Percentiles rank a stretch among this genome's conserved stretches.
Conservation (phyloP, 2,329 filamentous ascomycete genomes). For the Aspergillus pseudonomiae region DNA sequence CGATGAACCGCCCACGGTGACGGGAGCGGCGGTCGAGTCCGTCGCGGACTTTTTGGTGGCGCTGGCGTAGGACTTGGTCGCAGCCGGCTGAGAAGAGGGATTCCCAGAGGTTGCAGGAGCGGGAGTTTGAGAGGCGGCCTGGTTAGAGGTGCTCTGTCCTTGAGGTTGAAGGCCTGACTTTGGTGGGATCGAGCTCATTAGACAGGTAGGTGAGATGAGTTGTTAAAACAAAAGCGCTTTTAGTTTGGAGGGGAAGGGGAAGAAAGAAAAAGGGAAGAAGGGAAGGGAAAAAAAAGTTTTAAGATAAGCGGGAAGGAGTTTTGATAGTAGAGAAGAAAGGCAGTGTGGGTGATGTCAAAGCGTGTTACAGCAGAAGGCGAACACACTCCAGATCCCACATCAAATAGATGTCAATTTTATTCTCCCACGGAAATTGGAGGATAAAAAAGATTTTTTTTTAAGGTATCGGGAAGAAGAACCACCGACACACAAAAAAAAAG, state of each 20-base stretch:
- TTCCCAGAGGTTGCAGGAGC: constrained; percentile 53
- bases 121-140: constrained; percentile 51
- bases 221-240: constrained; percentile 12
- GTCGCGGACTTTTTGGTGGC: constrained; percentile 62
- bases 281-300: constrained; percentile 10
- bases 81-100: constrained; percentile 56
- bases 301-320: constrained; percentile 6
- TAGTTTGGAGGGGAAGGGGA: constrained; percentile 10
- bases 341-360: constrained; percentile 21
- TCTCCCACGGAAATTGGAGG: constrained; percentile 18
- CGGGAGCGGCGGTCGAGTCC: constrained; percentile 54
- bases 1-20: constrained; percentile 56
- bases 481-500: constrained; percentile 13
- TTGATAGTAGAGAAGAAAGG: background rate
- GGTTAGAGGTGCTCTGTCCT: constrained; percentile 52
- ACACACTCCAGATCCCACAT: constrained; percentile 27
- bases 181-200: constrained; percentile 64
- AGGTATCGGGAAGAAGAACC: constrained; percentile 20
- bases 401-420: constrained; percentile 19
- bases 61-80: constrained; percentile 63
- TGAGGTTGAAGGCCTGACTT: constrained; percentile 54
- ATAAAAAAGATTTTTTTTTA: constrained; percentile 8
- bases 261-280: constrained; percentile 13
- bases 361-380: constrained; percentile 22
- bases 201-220: constrained; percentile 40